Evolutionary conservation across 805 yeast genomes (phyloP).

Genomic region (Candida ficus): DNA sequence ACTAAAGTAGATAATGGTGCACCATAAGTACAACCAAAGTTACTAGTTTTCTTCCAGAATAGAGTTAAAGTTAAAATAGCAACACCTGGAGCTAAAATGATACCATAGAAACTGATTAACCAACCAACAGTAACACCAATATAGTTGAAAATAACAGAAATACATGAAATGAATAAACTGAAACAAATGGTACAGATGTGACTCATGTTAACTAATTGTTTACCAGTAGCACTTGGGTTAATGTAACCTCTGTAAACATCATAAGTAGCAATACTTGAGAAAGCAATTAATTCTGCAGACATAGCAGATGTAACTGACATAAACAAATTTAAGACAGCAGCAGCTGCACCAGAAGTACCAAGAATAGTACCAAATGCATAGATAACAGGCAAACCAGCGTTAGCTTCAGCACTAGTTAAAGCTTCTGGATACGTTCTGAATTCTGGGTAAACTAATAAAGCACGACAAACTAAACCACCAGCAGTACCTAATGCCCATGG

Average conservation of each 20-base stretch:
- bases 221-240: constrained; percentile 35
- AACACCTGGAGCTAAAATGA: constrained; percentile 34
- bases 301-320: constrained; percentile 40
- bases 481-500: constrained; percentile 33
- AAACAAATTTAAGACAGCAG: constrained; percentile 31
- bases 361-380: constrained; percentile 33
- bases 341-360: constrained; percentile 35
- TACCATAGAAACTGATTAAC: constrained; percentile 36
- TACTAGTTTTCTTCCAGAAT: constrained; percentile 25
- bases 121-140: constrained; percentile 38
- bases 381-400: constrained; percentile 38
- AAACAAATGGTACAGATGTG: constrained; percentile 34
- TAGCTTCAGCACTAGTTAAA: constrained; percentile 34
- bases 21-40: constrained; percentile 19
- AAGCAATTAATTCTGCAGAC: constrained; percentile 37
- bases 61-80: constrained; percentile 29
- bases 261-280: constrained; percentile 35
- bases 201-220: constrained; percentile 29
- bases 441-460: constrained; percentile 27
- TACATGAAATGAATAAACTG: constrained; percentile 34
- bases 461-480: constrained; percentile 34
- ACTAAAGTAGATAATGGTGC: constrained; percentile 23
- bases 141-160: constrained; percentile 36
- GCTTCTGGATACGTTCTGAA: constrained; percentile 38
- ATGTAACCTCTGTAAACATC: constrained; percentile 42